These are phyloP conservation scores for Schoenoplectus tabernaemontani DNA, from an alignment of 202 grass and related monocot species.

Conservation along the genomic window DNA sequence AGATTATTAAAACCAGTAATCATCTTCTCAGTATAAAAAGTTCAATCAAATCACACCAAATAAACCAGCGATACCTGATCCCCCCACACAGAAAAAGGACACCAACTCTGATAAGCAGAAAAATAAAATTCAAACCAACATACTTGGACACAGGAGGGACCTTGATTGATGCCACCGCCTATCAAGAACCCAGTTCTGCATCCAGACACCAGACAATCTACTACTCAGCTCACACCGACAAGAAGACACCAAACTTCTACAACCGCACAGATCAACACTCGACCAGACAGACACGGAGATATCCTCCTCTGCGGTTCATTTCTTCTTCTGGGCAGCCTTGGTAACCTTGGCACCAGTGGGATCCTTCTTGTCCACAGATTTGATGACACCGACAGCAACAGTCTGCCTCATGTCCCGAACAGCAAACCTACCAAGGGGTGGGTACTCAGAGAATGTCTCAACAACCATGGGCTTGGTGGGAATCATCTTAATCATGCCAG, in stretches of 20 bases:
- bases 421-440: slow-evolving; percentile 32
- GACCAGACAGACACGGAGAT: neutral
- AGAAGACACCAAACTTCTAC: neutral
- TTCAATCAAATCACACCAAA: slow-evolving; percentile 11
- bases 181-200: slow-evolving; percentile 32
- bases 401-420: slow-evolving; percentile 44
- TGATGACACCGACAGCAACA: slow-evolving; percentile 39
- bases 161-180: slow-evolving; percentile 9
- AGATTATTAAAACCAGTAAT: neutral
- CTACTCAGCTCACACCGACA: neutral
- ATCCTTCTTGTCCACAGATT: slow-evolving; percentile 37
- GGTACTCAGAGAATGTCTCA: slow-evolving; percentile 37
- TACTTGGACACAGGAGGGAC: slow-evolving; percentile 28
- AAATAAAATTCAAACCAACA: slow-evolving; percentile 36
- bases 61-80: neutral
- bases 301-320: slow-evolving; percentile 23
- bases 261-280: neutral
- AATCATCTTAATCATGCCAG: slow-evolving; percentile 37
- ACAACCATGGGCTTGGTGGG: slow-evolving; percentile 42
- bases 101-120: slow-evolving; percentile 27
- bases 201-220: slow-evolving; percentile 16
- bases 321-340: slow-evolving; percentile 37
- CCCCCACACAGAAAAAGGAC: neutral
- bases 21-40: slow-evolving; percentile 21
- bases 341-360: slow-evolving; percentile 35